Base-by-base conservation (phyloP, 352 stramenopile species). In the Phytophthora palmivora region DNA sequence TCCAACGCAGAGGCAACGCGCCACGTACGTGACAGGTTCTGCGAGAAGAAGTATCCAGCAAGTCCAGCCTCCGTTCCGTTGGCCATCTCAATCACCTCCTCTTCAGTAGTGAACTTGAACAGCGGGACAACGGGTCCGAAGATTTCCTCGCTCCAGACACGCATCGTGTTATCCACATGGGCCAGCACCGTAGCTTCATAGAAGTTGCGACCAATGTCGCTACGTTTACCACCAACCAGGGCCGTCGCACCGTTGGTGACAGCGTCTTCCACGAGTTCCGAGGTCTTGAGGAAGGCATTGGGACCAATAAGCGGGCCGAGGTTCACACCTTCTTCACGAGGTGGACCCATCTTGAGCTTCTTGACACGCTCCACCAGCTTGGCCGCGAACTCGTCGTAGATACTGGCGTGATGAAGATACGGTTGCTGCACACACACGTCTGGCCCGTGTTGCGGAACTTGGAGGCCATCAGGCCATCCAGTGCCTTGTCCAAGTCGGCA, bases 71-170 rank as follows among this genome's bases (percentile, higher is more conserved):
- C 84, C 30, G 77, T 97, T 69, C 92, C 82, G 82, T 99, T 99
- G 19, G 97, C 97, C 48, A 97, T 82, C 38, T 73, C 61, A 12
- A 99, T 62, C n/a, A 97, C 97, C 65, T 99, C 95, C 22, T 98
- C 92, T 56, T 99, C 97, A 5, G 72, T 95, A 19, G 88, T 71
- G 76, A 99, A 99, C 38, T 82, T 88, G 46, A 90, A 91, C 10
- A 99, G 78, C 32, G 94, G 79, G 18, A 97, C 91, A 43, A 99
- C 78, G 3, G 97, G 97, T 6, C 96, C 97, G 74, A 99, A 99
- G 19, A 92, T 98, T 80, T 99, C 97, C 63, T 98, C 76, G 47
- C 74, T 78, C 72, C 96, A 89, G 10, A 97, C 77, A 30, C 74
- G 79, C 85, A 99, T 98, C 12, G 85, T 71, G 10, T 84, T 76